Evolutionary conservation across 805 yeast species (phyloP).

Genomic region (Lipomyces sp.): DNA sequence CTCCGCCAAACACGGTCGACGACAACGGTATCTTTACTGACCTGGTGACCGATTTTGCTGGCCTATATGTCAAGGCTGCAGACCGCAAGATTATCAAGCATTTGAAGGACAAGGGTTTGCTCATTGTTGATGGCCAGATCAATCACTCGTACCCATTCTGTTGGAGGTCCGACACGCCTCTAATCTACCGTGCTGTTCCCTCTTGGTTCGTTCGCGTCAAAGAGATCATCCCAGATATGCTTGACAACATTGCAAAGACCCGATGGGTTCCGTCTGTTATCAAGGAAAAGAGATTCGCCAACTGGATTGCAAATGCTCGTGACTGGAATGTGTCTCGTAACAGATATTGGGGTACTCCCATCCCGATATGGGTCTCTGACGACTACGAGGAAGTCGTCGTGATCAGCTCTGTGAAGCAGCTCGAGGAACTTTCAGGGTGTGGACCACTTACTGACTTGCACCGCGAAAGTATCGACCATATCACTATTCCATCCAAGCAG

Average conservation of each 20-base stretch:
- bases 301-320: conserved; percentile 98
- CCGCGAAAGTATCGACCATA: conserved; percentile 87
- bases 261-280: conserved; percentile 93
- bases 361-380: conserved; percentile 96
- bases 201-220: conserved; percentile 96
- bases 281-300: conserved; percentile 93
- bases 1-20: conserved; percentile 94
- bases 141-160: conserved; percentile 99
- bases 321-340: conserved; percentile 99
- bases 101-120: conserved; percentile 74
- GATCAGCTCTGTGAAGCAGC: conserved; percentile 87
- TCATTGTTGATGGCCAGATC: conserved; percentile 78
- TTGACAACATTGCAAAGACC: conserved; percentile 80
- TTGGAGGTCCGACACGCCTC: conserved; percentile 99
- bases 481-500: conserved; percentile 87
- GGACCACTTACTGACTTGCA: conserved; percentile 85
- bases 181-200: conserved; percentile 94
- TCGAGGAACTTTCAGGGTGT: conserved; percentile 77
- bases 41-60: conserved; percentile 75
- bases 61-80: conserved; percentile 92
- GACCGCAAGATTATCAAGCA: conserved; percentile 87
- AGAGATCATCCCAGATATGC: conserved; percentile 86
- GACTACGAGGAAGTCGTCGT: conserved; percentile 92
- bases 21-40: conserved; percentile 84
- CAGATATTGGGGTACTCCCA: conserved; percentile 99